Conservation (phyloP, 805 yeast genomes). For the Suhomyces sp. region DNA sequence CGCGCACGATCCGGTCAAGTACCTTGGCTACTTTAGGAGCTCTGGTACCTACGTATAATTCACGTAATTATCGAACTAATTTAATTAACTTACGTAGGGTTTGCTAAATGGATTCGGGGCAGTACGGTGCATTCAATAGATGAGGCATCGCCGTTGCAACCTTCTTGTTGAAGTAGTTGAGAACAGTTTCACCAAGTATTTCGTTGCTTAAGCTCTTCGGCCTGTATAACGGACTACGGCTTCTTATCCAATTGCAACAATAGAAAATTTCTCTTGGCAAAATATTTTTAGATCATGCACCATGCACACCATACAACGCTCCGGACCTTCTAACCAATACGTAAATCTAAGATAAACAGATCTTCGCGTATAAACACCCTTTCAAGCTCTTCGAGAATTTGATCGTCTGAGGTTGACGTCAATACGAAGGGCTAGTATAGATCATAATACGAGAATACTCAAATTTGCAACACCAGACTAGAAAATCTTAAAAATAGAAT, state of each 20-base stretch:
- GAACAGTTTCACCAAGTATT: neutral
- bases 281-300: neutral
- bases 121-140: neutral
- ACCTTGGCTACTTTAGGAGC: neutral
- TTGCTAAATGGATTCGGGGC: neutral
- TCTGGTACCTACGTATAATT: no score
- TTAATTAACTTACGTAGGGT: neutral
- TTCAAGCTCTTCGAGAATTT: neutral
- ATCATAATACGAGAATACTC: neutral
- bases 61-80: neutral
- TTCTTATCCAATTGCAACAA: neutral
- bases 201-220: neutral
- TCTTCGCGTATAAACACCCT: neutral
- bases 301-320: neutral
- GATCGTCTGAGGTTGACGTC: neutral
- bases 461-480: neutral
- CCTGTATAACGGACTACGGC: neutral
- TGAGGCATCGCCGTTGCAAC: neutral
- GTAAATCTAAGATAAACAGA: neutral
- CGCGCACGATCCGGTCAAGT: neutral
- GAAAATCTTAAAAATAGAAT: neutral
- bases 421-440: neutral
- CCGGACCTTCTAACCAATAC: neutral
- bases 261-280: neutral
- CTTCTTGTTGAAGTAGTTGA: neutral